Conservation (phyloP, 2,329 filamentous ascomycete genomes). For the Mycosphaerella sp. region DNA sequence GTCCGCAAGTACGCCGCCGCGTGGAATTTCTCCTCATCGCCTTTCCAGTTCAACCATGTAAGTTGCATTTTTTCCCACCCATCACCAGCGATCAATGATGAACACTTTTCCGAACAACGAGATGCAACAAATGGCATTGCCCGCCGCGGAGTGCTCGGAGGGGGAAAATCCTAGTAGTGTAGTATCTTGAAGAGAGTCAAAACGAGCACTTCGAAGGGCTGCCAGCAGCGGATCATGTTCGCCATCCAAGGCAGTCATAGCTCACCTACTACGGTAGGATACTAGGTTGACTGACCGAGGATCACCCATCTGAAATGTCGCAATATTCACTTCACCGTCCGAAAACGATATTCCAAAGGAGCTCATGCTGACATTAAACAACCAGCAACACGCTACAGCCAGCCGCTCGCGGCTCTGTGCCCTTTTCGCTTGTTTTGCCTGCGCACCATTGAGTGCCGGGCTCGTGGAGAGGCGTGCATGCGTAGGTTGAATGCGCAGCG, state of each 20-base stretch:
- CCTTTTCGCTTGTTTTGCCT: no score
- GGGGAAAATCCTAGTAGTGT: neutral
- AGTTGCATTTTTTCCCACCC: no score
- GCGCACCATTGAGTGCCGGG: no score
- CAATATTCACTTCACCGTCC: no score
- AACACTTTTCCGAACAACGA: neutral
- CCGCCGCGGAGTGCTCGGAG: neutral
- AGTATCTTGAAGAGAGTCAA: neutral
- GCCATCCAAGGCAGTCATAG: neutral
- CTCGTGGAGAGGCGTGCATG: no score
- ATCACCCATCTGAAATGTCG: no score
- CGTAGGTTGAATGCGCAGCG: no score
- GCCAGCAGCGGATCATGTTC: neutral
- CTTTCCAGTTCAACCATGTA: neutral
- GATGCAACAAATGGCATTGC: constrained; percentile 1
- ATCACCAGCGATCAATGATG: neutral
- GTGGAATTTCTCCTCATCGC: neutral
- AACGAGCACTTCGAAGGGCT: neutral
- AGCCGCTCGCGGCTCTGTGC: no score
- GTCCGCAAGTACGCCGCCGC: neutral
- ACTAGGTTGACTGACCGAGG: no score
- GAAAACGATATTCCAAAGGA: no score
- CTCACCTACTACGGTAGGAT: neutral
- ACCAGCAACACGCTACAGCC: no score
- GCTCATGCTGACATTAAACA: no score